Base-by-base conservation (phyloP, 2,329 filamentous ascomycete genomes). In the Alternaria postmessia region DNA sequence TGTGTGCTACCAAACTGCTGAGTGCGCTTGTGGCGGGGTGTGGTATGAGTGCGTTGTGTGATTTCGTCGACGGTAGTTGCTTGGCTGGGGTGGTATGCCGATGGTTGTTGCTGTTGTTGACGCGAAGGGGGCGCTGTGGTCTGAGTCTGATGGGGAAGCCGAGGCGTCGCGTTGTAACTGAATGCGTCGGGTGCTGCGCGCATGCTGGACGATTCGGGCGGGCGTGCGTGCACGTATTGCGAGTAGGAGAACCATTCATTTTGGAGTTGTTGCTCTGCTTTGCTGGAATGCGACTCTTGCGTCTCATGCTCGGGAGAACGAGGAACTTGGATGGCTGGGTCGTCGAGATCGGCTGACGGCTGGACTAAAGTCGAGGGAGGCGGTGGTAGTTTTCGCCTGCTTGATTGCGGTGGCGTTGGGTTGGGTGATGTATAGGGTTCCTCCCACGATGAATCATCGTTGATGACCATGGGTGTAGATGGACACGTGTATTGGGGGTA, bases 251-350 rank as follows among this genome's bases (percentile, higher is more conserved):
- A 57, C 67, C 70, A 75, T 57, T 77, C 73, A 22, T 57, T 62
- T 22, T 74, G 75, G 16, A 76, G 67, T 46, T 76, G 75, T 18
- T 72, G 66, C 46, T 78, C 75, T 41, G 74, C 75, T 66, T 67
- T 72, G 55, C 68, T 76, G 6, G 73, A 74, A 28, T 75, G 67
- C 0, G 75, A 77, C 11, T 67, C 57, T 53, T 72, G 70, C 7
- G 68, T 67, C 22, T 70, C 73, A 34, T 49, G 60, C 5, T 68
- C 66, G 4, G 54, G 51, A 4, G 73, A 75, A 20, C 65, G 59
- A 2, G 69, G 66, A 3, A 72, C 66, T 54, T 72, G 70, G 12
- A 75, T 62, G 12, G 65, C 51, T 20, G 66, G 53, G 18, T 57
- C 56, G 42, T 74, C 61, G 2, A 72, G 62, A 36, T 75, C 69